phyloP scores from a whole-genome alignment of 139 green algal genomes.

The Limnomonas spitsbergensis region DNA sequence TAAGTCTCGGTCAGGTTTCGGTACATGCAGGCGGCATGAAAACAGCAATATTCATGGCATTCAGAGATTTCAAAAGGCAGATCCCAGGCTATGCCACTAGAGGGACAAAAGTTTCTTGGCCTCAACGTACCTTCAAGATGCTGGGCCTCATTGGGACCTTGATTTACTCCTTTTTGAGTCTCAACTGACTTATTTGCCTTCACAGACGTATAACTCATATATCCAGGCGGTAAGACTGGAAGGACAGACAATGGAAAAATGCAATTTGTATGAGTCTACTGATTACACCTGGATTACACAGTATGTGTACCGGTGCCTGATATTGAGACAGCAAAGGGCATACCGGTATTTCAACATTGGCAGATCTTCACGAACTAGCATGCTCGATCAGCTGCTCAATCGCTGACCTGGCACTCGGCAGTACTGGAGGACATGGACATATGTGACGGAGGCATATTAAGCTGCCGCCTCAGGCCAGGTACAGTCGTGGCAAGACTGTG shows the following conservation, averaged over 20 bases:
- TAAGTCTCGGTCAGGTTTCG: too few species aligned
- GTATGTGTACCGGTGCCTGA: too few species aligned
- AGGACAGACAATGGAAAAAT: background rate
- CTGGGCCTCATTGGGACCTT: background rate
- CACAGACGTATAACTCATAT: too few species aligned
- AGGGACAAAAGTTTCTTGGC: too few species aligned
- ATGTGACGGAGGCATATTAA: background rate
- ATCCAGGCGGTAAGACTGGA: background rate
- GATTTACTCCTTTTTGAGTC: background rate
- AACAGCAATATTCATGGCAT: too few species aligned
- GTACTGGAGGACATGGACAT: background rate
- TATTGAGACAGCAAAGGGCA: too few species aligned
- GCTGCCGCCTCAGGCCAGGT: background rate
- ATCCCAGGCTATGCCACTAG: too few species aligned
- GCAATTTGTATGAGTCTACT: too few species aligned
- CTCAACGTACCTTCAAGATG: constrained; percentile 8
- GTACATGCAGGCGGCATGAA: too few species aligned
- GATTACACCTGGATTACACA: too few species aligned
- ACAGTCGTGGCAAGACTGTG: background rate
- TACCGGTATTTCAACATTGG: too few species aligned
- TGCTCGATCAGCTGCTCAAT: background rate
- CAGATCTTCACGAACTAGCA: background rate
- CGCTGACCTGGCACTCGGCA: background rate
- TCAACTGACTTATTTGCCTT: background rate
- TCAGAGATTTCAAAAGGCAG: too few species aligned